Conservation (phyloP, 140 eudicot genomes). For the Flaveria floridana region DNA sequence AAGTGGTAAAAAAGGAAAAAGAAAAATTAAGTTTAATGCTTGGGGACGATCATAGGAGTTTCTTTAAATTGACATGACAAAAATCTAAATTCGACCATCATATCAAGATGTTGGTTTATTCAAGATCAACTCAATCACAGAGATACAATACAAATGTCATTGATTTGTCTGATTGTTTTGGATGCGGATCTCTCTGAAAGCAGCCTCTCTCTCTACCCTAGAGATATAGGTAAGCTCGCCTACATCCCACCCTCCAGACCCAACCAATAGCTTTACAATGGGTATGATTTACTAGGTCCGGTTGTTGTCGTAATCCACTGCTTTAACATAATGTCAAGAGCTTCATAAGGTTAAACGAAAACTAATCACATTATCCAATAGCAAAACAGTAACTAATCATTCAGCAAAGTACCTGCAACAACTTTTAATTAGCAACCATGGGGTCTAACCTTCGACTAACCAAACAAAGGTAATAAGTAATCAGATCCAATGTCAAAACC, state of each 20-base stretch:
- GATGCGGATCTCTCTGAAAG: too few relatives aligned
- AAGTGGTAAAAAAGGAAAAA: not conserved
- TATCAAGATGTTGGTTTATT: not conserved
- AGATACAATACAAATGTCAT: not conserved
- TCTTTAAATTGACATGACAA: not conserved
- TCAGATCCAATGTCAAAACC: constrained; percentile 8
- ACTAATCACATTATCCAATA: not conserved
- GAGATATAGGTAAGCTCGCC: not conserved
- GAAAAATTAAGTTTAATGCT: not conserved
- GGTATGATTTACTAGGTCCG: too few relatives aligned
- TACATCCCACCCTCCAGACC: too few relatives aligned
- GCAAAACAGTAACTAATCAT: not conserved
- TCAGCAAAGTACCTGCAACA: not conserved
- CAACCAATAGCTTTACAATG: too few relatives aligned
- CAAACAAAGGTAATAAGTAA: not conserved
- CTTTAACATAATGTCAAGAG: not conserved
- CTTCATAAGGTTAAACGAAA: not conserved
- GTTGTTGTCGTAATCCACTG: not conserved
- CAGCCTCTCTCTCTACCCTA: not conserved
- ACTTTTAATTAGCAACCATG: not conserved
- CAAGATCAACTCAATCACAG: not conserved
- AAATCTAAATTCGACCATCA: not conserved
- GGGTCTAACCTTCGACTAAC: not conserved
- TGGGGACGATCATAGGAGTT: not conserved
- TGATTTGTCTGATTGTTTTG: too few relatives aligned